These are phyloP conservation scores for Eucalyptus tenuipes DNA, from an alignment of 345 rosid species.

Conservation along the genomic window DNA sequence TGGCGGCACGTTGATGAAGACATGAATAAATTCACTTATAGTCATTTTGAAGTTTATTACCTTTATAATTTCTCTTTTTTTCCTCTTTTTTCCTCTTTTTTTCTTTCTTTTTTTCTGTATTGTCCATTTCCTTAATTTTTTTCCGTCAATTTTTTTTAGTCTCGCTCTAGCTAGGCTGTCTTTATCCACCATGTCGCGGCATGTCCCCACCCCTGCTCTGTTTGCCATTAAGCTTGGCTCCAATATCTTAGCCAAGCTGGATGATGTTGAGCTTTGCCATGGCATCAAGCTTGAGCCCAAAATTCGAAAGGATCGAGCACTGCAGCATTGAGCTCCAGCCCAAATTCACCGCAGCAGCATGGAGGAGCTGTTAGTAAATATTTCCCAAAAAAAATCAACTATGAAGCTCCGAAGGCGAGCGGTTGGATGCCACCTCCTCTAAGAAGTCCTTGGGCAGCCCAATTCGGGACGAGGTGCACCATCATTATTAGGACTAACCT, in stretches of 20 bases:
- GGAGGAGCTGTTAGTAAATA: background rate
- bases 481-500: background rate
- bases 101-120: rapidly evolving
- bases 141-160: too few species aligned
- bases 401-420: background rate
- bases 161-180: background rate
- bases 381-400: background rate
- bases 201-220: background rate
- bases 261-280: background rate
- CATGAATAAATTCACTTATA: too few species aligned
- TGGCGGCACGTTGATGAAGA: rapidly evolving
- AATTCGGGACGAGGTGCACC: background rate
- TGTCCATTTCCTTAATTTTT: too few species aligned
- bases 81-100: too few species aligned
- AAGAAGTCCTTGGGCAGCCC: background rate
- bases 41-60: too few species aligned
- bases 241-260: background rate
- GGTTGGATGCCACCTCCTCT: background rate
- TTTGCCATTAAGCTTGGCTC: too few species aligned
- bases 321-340: background rate
- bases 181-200: background rate
- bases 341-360: background rate
- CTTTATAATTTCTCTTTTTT: too few species aligned
- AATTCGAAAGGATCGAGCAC: background rate
- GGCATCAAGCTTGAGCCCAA: background rate